Base-by-base conservation (phyloP, 78 protist genomes). In the Dictyostelium capitatum region DNA sequence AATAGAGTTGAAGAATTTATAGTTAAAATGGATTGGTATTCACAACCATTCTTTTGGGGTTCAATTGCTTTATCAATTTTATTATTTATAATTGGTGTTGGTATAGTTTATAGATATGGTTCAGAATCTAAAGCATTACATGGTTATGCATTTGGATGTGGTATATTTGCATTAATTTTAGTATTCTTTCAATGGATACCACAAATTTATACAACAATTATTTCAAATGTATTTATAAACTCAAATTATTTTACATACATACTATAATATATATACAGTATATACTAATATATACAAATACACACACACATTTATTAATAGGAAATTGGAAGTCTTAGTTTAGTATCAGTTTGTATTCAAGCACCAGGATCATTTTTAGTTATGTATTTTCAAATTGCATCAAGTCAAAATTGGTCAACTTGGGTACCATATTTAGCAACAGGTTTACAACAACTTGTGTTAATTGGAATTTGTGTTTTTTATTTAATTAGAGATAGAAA, bases 361-460 rank as follows among this genome's bases (percentile, higher is more conserved):
- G 83, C 80, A 28, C 92, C 92, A 32, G 92, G 92, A 75, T 65
- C 92, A 73, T 43, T 85, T 11, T 48, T 85, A 20, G 83, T 85
- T 28, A 67, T 79, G 46, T 75, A 46, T 46, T 75, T 75, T 65
- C 92, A 85, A 75, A 54, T 69, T 25, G 67, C 65, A n/a, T 25
- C 32, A 4, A 23, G 28, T 14, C 92, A 85, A 62, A 57, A 79
- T 47, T 85, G 92, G 92, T 74, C 77, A 10, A 85, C 92, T 10
- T 85, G 92, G 92, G 78, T 85, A 41, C 92, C 92, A 5, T 85
- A 85, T 62, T 73, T 85, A 69, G 92, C 92, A 8, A 85, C 92
- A 23, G 82, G 83, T 17, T 48, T 85, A 19, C 92, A 85, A 62
- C 75, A 46, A 20, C 12, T 73, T 0, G 57, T 85, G 56, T 59